phyloP scores from a whole-genome alignment of 352 stramenopile species.

The Pythium rishiriense region DNA sequence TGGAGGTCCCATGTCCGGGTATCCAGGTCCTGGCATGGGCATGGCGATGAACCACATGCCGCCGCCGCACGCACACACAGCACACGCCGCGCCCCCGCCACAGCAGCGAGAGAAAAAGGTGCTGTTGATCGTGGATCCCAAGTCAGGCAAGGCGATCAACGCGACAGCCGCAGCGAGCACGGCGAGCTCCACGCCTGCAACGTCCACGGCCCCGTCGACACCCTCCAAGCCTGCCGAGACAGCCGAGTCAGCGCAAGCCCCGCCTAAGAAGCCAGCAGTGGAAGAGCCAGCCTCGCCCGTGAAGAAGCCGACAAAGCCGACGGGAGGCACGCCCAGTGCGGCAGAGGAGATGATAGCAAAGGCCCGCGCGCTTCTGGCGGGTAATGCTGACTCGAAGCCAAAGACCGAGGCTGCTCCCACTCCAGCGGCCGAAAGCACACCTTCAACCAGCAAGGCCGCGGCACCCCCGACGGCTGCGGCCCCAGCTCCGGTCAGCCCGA shows the following conservation, averaged over 20 bases:
- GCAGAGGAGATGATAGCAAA: conserved; percentile 29
- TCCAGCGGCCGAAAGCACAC: not conserved
- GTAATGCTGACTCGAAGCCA: conserved; percentile 11
- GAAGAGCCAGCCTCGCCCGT: conserved; percentile 15
- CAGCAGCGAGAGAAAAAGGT: conserved; percentile 40
- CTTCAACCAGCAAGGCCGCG: not conserved
- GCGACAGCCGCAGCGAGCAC: conserved; percentile 7
- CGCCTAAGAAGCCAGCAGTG: conserved; percentile 9
- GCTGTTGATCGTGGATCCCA: conserved; percentile 34
- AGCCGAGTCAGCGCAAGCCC: not conserved
- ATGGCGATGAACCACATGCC: conserved; percentile 29
- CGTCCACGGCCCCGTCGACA: conserved; percentile 16
- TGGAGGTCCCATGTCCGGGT: conserved; percentile 18
- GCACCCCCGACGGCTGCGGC: not conserved
- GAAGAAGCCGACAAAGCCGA: conserved; percentile 22
- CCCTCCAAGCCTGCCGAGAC: conserved; percentile 15
- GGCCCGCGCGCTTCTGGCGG: conserved; percentile 19
- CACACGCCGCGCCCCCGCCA: conserved; percentile 16
- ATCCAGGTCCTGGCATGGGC: conserved; percentile 22
- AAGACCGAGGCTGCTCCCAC: not conserved
- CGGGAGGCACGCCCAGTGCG: conserved; percentile 6
- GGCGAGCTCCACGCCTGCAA: conserved; percentile 6
- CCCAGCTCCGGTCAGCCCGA: conserved; percentile 5
- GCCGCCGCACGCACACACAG: conserved; percentile 19
- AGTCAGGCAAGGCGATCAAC: conserved; percentile 26